These are phyloP conservation scores for Arachnomyces sp. DNA, from an alignment of 2,329 filamentous ascomycete genomes.

Conservation along the genomic window DNA sequence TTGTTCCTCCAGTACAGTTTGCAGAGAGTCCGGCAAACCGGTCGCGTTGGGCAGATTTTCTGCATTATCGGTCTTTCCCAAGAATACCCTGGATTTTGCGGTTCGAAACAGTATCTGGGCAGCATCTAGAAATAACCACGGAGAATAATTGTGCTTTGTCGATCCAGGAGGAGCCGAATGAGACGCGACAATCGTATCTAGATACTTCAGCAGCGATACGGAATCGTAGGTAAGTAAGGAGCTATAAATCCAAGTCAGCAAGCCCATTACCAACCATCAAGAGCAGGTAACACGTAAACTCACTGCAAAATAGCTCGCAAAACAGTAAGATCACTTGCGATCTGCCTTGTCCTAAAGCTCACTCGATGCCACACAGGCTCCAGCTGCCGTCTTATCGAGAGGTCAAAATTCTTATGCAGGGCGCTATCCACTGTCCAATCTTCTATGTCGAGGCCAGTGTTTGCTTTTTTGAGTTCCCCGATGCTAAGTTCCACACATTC, in stretches of 20 bases:
- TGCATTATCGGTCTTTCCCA: conserved; percentile 56
- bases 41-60: conserved; percentile 37
- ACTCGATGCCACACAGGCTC: conserved; percentile 97
- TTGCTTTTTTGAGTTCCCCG: conserved; percentile 83
- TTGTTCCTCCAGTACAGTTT: conserved; percentile 81
- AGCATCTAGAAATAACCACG: conserved; percentile 92
- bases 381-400: conserved; percentile 76
- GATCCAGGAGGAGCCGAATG: conserved; percentile 83
- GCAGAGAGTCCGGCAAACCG: conserved; percentile 52
- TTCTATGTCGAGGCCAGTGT: conserved; percentile 84
- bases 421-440: conserved; percentile 96
- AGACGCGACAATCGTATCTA: conserved; percentile 88
- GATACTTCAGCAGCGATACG: conserved; percentile 82
- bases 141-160: conserved; percentile 78
- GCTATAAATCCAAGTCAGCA: conserved; percentile 22
- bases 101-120: conserved; percentile 91
- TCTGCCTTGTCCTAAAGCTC: conserved; percentile 89
- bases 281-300: conserved; percentile 9
- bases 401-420: conserved; percentile 83
- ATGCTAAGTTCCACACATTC: conserved; percentile 96
- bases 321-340: conserved; percentile 79
- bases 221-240: conserved; percentile 76
- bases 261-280: neutral
- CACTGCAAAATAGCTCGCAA: conserved; percentile 73
- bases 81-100: conserved; percentile 79